Conservation (phyloP, 2,329 filamentous ascomycete species). For the Penicillium psychrosexuale region DNA sequence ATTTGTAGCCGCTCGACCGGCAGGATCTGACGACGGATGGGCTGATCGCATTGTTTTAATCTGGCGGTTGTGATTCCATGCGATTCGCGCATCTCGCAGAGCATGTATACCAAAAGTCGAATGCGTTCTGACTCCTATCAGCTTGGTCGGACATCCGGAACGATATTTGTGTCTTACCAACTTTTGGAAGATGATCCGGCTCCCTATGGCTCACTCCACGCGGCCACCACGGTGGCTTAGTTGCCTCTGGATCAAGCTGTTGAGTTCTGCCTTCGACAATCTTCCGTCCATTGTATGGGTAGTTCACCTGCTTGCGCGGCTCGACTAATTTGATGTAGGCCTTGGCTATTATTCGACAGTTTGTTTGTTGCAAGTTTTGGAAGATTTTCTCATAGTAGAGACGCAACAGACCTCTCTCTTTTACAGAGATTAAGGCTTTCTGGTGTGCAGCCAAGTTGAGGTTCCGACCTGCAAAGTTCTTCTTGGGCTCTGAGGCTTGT, state of each 20-base stretch:
- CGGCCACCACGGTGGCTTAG: conserved; percentile 38
- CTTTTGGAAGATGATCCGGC: conserved; percentile 36
- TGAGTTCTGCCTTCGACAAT: conserved; percentile 32
- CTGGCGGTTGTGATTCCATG: conserved; percentile 38
- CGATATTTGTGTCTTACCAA: conserved; percentile 21
- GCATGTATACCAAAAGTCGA: conserved; percentile 40
- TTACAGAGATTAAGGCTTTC: conserved; percentile 24
- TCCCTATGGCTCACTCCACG: conserved; percentile 33
- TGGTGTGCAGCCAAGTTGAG: conserved; percentile 24
- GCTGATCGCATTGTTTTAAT: conserved; percentile 40
- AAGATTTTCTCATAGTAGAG: conserved; percentile 36
- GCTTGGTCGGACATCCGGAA: not conserved
- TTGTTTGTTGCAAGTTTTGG: conserved; percentile 35
- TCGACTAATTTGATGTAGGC: conserved; percentile 38
- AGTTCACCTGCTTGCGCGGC: conserved; percentile 38
- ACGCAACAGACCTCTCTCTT: conserved; percentile 25
- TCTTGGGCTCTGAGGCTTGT: not conserved
- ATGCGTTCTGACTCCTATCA: conserved; percentile 34
- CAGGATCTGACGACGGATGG: conserved; percentile 38
- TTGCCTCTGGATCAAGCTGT: conserved; percentile 33
- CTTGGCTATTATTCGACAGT: conserved; percentile 36
- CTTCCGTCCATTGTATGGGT: conserved; percentile 37
- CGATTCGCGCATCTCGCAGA: conserved; percentile 37
- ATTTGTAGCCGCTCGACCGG: conserved; percentile 36
- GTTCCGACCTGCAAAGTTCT: conserved; percentile 9